Percentiles rank a stretch among this genome's conserved stretches.
phyloP scores from a whole-genome alignment of 2,329 filamentous ascomycete genomes.

The Colletotrichum sp. region DNA sequence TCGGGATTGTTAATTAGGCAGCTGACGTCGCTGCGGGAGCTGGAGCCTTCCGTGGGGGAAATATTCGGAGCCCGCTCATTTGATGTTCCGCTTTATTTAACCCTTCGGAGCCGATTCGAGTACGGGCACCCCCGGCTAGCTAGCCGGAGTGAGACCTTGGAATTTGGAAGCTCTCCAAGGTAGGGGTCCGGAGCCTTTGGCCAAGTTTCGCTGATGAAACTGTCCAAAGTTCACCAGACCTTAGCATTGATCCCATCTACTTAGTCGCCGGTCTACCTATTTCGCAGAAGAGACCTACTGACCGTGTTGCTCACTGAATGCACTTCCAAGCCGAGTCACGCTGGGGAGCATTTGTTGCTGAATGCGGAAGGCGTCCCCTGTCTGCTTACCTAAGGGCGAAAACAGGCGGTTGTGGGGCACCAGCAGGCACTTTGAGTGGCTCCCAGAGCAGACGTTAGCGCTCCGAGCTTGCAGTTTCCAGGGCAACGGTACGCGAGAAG shows the following conservation, averaged over 20 bases:
- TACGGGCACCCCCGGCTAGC: background rate
- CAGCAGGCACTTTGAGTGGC: background rate
- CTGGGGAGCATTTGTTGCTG: background rate
- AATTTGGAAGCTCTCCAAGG: background rate
- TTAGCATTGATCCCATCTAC: background rate
- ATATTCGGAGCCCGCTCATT: constrained; percentile 12
- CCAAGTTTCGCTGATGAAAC: background rate
- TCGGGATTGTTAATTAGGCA: background rate
- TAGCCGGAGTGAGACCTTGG: background rate
- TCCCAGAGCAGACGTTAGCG: background rate
- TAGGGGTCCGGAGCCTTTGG: background rate
- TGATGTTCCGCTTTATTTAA: constrained; percentile 14
- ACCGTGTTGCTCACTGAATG: background rate
- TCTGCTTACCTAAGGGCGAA: background rate
- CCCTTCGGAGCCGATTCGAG: constrained; percentile 2
- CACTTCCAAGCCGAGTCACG: background rate
- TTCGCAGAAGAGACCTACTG: background rate
- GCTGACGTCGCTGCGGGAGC: background rate
- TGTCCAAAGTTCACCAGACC: background rate
- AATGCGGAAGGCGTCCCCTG: background rate
- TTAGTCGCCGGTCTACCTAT: background rate
- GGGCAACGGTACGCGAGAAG: constrained; percentile 17
- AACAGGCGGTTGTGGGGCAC: background rate
- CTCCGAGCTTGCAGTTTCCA: background rate
- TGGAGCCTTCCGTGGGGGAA: constrained; percentile 1